Conservation (phyloP, 257 asterid species). For the Primulina eburnea region DNA sequence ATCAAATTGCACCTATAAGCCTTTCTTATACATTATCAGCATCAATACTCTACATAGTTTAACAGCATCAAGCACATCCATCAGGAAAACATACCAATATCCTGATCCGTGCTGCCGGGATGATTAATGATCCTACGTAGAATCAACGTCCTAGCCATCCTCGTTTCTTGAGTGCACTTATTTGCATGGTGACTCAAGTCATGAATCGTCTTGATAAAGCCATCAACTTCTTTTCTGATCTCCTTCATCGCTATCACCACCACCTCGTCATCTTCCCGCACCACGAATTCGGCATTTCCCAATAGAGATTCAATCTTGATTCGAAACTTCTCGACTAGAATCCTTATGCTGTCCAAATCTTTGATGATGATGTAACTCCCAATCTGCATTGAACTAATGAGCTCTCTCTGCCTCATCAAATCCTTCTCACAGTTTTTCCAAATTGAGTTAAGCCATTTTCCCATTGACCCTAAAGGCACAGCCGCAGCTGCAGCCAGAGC, state of each 20-base stretch:
- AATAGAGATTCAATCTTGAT: slow-evolving; percentile 37
- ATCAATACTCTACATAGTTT: background rate
- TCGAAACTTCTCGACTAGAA: slow-evolving; percentile 38
- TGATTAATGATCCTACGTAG: slow-evolving; percentile 62
- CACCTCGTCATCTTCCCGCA: slow-evolving; percentile 23
- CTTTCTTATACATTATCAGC: background rate
- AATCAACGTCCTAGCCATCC: slow-evolving; percentile 56
- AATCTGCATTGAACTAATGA: slow-evolving; percentile 39
- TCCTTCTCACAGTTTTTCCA: slow-evolving; percentile 46
- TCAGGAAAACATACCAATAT: background rate
- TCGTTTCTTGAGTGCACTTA: slow-evolving; percentile 49
- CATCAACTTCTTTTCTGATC: slow-evolving; percentile 43
- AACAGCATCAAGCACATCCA: background rate
- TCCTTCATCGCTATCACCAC: slow-evolving; percentile 38
- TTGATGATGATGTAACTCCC: slow-evolving; percentile 49
- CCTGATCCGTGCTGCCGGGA: slow-evolving; percentile 17
- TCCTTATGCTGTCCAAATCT: slow-evolving; percentile 49
- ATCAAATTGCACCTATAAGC: background rate
- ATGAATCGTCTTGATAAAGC: slow-evolving; percentile 44
- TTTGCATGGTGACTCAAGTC: slow-evolving; percentile 52
- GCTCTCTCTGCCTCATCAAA: slow-evolving; percentile 49
- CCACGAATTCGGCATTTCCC: slow-evolving; percentile 33
- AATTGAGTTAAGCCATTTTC: slow-evolving; percentile 59
- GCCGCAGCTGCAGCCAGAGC: slow-evolving; percentile 66
- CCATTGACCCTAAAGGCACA: slow-evolving; percentile 57